Percentiles rank a stretch among this genome's conserved stretches.
phyloP scores from a whole-genome alignment of 495 filamentous ascomycete species.

The Penicillium egyptiacum region DNA sequence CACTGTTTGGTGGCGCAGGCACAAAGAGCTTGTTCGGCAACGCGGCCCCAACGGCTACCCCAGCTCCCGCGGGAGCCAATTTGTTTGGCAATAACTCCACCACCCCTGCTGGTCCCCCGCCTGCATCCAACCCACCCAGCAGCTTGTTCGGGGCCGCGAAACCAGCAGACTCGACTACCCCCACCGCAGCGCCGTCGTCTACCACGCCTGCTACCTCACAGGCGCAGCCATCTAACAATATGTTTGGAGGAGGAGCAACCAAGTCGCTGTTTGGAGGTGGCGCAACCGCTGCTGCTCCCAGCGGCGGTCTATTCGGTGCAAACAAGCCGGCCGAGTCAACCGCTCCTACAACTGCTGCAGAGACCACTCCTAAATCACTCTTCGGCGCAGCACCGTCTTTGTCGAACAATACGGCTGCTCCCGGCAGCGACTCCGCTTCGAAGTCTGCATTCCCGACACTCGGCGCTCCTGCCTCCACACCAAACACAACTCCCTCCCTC shows the following conservation, averaged over 20 bases:
- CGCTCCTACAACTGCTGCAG: conserved; percentile 35
- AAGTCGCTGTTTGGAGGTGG: conserved; percentile 37
- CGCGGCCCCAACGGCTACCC: conserved; percentile 34
- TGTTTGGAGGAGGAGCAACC: conserved; percentile 33
- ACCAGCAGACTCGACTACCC: conserved; percentile 24
- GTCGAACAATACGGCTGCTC: conserved; percentile 39
- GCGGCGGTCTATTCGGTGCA: conserved; percentile 43
- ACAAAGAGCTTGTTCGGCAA: conserved; percentile 42
- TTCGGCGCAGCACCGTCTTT: conserved; percentile 35
- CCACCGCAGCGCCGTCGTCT: conserved; percentile 26
- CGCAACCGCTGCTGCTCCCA: conserved; percentile 27
- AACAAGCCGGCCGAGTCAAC: conserved; percentile 43
- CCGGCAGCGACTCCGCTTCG: conserved; percentile 29
- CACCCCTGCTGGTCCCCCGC: conserved; percentile 64
- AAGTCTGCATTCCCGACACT: conserved; percentile 36
- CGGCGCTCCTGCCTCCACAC: conserved; percentile 23
- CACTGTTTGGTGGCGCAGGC: conserved; percentile 51
- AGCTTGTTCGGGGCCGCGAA: conserved; percentile 36
- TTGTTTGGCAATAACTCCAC: conserved; percentile 56
- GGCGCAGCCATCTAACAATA: conserved; percentile 30
- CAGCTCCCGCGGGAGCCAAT: conserved; percentile 37
- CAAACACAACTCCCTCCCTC: conserved; percentile 26
- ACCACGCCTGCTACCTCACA: conserved; percentile 33
- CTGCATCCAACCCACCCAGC: conserved; percentile 38
- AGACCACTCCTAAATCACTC: conserved; percentile 26